phyloP scores from a whole-genome alignment of 108 stramenopile genomes.

The Skeletonema grethae region DNA sequence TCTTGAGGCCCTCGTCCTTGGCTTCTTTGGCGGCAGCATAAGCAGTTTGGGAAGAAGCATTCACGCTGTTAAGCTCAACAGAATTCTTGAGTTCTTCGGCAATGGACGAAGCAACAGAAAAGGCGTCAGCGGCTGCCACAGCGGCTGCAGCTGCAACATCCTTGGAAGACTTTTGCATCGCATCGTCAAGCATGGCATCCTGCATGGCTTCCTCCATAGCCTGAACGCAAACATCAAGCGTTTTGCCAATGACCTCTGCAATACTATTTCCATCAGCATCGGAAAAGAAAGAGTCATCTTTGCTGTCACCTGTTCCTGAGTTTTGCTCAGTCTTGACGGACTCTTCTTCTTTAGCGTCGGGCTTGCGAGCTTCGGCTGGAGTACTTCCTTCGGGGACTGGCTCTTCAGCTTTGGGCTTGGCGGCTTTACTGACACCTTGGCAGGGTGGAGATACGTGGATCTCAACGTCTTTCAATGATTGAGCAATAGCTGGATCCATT shows the following conservation, averaged over 20 bases:
- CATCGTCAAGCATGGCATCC: slow-evolving; percentile 19
- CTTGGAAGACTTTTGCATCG: not conserved
- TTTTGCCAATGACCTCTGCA: slow-evolving; percentile 66
- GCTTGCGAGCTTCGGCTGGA: not conserved
- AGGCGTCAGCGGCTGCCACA: slow-evolving; percentile 18
- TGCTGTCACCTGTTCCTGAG: slow-evolving; percentile 1
- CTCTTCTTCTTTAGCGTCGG: slow-evolving; percentile 1
- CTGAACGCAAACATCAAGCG: slow-evolving; percentile 43
- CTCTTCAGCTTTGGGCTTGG: slow-evolving; percentile 10
- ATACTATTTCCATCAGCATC: slow-evolving; percentile 79
- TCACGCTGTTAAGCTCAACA: slow-evolving; percentile 26
- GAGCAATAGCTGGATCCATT: not conserved
- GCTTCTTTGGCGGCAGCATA: slow-evolving; percentile 29
- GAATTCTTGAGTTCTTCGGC: slow-evolving; percentile 35
- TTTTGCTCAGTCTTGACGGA: not conserved
- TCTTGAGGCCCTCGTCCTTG: slow-evolving; percentile 1
- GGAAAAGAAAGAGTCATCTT: slow-evolving; percentile 60
- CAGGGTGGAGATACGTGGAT: slow-evolving; percentile 4
- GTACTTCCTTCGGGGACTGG: not conserved
- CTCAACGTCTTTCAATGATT: slow-evolving; percentile 4
- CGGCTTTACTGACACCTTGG: not conserved
- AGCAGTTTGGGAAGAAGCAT: slow-evolving; percentile 9
- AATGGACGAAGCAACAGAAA: slow-evolving; percentile 47
- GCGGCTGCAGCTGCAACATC: slow-evolving; percentile 6
- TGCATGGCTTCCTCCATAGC: slow-evolving; percentile 38